phyloP scores from a whole-genome alignment of 2,329 filamentous ascomycete species.

The Fusarium foetens region DNA sequence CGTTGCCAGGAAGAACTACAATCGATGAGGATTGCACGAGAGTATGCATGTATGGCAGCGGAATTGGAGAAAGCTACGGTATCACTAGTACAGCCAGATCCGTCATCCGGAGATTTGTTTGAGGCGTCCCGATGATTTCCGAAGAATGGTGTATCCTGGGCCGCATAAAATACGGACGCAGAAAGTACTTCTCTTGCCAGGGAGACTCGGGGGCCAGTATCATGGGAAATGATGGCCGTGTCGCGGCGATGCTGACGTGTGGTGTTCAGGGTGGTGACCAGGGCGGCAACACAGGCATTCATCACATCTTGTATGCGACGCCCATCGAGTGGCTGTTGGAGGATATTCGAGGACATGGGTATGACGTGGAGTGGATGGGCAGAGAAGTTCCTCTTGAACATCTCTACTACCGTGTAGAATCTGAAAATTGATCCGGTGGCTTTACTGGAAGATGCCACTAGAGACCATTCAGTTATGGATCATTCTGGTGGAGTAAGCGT shows the following conservation, averaged over 20 bases:
- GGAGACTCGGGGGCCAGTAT: constrained; percentile 12
- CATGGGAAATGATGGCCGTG: neutral
- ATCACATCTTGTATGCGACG: constrained; percentile 3
- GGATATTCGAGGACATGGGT: neutral
- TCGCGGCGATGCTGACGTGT: neutral
- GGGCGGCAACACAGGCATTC: rapidly evolving
- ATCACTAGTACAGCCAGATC: neutral
- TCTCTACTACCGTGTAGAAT: neutral
- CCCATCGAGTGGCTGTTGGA: constrained; percentile 20
- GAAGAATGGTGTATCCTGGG: constrained; percentile 21
- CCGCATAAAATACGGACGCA: no score
- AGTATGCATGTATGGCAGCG: neutral
- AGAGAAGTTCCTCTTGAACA: neutral
- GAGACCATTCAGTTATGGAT: rapidly evolving
- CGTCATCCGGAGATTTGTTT: neutral
- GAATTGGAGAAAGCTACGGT: neutral
- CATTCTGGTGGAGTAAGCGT: neutral
- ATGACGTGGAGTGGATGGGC: constrained; percentile 1
- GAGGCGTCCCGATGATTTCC: neutral
- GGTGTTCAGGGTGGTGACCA: rapidly evolving
- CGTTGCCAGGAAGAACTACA: rapidly evolving
- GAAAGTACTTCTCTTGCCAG: neutral
- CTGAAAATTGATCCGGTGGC: no score
- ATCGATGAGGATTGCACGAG: neutral
- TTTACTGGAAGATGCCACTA: neutral